Conservation (phyloP, 139 green algal genomes). For the Ulvella scutata region DNA sequence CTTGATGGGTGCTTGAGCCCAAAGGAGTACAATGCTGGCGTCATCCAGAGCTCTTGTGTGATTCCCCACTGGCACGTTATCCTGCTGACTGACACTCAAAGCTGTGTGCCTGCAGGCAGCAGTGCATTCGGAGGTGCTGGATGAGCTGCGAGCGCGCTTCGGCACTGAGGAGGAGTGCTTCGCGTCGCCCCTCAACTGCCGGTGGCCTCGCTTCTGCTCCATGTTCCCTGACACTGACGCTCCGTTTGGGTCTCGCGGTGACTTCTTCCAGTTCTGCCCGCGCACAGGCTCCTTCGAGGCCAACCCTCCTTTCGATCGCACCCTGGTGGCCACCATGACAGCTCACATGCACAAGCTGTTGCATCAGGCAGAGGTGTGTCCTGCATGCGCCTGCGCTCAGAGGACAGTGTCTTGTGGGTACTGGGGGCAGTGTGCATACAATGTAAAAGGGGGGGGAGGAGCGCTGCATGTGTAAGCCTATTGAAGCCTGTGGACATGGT, state of each 20-base stretch:
- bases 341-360: constrained; percentile 5
- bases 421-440: not conserved
- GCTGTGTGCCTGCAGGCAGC: constrained; percentile 8
- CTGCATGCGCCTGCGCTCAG: not conserved
- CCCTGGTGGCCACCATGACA: not conserved
- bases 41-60: too few species aligned
- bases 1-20: too few species aligned
- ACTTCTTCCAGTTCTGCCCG: constrained; percentile 7
- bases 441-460: not conserved
- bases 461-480: not conserved
- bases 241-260: not conserved
- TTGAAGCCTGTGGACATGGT: not conserved
- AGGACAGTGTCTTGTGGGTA: not conserved
- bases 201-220: constrained; percentile 6
- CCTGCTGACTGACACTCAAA: too few species aligned
- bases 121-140: not conserved
- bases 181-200: constrained; percentile 8
- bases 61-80: too few species aligned
- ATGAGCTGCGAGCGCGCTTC: not conserved
- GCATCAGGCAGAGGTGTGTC: not conserved
- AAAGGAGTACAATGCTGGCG: too few species aligned
- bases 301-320: constrained; percentile 4
- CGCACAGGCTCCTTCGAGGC: constrained; percentile 1
- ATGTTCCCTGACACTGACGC: constrained; percentile 6
- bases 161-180: constrained; percentile 8